Percentiles rank a stretch among this genome's conserved stretches.
These are phyloP conservation scores for Xylaria digitata DNA, from an alignment of 2,329 filamentous ascomycete genomes.

Conservation along the genomic window DNA sequence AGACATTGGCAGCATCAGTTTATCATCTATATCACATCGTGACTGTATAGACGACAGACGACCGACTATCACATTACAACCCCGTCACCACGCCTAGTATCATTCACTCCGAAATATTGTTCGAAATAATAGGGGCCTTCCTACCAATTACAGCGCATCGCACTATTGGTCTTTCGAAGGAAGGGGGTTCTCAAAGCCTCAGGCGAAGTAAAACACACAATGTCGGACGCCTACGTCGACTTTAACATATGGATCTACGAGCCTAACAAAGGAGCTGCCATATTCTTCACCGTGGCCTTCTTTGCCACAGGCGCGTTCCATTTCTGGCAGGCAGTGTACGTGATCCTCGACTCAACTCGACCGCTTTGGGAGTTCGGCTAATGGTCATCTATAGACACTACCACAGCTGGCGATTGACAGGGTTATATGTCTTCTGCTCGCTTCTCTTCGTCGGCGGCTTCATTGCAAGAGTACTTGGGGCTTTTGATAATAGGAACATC, in stretches of 20 bases:
- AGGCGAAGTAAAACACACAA: conserved; percentile 24
- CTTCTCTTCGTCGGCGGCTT: conserved; percentile 68
- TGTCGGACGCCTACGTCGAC: conserved; percentile 52
- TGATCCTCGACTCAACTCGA: conserved; percentile 24
- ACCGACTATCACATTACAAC: neutral
- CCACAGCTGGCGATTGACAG: conserved; percentile 66
- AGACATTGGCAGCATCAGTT: neutral
- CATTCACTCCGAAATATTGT: neutral
- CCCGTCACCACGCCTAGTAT: neutral
- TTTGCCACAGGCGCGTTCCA: conserved; percentile 54
- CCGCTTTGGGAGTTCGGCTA: neutral
- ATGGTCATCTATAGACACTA: conserved; percentile 57
- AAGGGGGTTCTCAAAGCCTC: neutral
- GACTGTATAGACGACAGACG: neutral
- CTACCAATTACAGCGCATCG: neutral
- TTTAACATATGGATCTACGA: conserved; percentile 60
- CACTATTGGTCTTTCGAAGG: neutral
- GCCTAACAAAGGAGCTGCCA: conserved; percentile 60
- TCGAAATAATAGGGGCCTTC: neutral
- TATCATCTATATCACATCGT: neutral
- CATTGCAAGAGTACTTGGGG: conserved; percentile 59
- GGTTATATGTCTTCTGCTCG: conserved; percentile 65
- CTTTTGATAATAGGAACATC: conserved; percentile 59
- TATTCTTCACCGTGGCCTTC: conserved; percentile 60
- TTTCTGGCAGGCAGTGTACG: conserved; percentile 61